Percentiles rank a stretch among this genome's conserved stretches.
phyloP scores from a whole-genome alignment of 768 basidiomycete species.

The Hortiboletus campestris region DNA sequence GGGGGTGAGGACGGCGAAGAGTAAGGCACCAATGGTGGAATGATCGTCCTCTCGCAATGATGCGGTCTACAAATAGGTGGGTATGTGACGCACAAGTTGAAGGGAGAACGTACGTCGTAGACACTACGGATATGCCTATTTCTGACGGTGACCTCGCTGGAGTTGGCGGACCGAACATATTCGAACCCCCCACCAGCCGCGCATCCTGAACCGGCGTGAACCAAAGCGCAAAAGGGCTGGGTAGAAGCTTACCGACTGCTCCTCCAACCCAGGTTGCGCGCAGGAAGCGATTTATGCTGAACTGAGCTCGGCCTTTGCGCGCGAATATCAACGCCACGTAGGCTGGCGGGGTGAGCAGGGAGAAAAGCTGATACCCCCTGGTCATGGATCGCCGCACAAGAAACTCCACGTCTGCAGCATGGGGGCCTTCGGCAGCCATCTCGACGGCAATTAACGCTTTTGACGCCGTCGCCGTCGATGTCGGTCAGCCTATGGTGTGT shows the following conservation, averaged over 20 bases:
- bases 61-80: constrained; percentile 42
- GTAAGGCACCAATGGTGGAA: constrained; percentile 67
- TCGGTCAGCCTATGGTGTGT: not conserved
- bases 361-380: constrained; percentile 66
- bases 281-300: constrained; percentile 61
- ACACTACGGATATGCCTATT: constrained; percentile 47
- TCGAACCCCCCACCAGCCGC: constrained; percentile 54
- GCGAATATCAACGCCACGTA: constrained; percentile 55
- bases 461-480: constrained; percentile 7
- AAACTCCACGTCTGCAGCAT: constrained; percentile 59
- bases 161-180: constrained; percentile 57
- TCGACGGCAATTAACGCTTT: not conserved
- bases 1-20: constrained; percentile 62
- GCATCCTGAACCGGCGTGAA: constrained; percentile 26
- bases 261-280: constrained; percentile 77
- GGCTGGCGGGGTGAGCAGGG: constrained; percentile 58
- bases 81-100: not conserved
- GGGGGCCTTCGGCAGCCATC: constrained; percentile 24
- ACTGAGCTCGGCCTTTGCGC: constrained; percentile 51
- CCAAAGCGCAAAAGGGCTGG: not conserved
- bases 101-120: constrained; percentile 52
- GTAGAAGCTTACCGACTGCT: constrained; percentile 39
- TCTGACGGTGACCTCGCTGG: constrained; percentile 48
- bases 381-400: constrained; percentile 64
- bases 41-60: constrained; percentile 69